phyloP scores from a whole-genome alignment of 169 alveolate genomes.

The Plasmodium knowlesi region DNA sequence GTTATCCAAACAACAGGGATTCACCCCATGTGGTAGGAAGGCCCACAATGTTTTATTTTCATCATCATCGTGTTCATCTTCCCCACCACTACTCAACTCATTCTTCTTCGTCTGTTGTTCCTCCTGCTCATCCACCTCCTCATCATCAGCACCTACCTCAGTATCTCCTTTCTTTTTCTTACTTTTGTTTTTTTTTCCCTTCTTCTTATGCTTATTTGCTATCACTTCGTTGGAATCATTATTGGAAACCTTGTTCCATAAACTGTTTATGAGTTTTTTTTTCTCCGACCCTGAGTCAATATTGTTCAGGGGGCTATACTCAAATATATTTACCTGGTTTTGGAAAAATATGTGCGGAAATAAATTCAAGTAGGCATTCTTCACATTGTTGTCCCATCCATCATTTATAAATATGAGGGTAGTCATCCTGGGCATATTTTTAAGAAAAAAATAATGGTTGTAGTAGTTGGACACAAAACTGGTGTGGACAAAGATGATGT shows the following conservation, averaged over 20 bases:
- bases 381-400: slow-evolving; percentile 73
- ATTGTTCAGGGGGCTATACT: slow-evolving; percentile 37
- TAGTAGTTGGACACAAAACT: slow-evolving; percentile 67
- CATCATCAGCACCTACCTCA: background rate
- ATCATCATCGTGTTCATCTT: slow-evolving; percentile 10
- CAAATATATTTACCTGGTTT: slow-evolving; percentile 70
- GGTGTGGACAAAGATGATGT: slow-evolving; percentile 54
- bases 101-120: background rate
- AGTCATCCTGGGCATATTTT: slow-evolving; percentile 58
- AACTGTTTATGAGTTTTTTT: slow-evolving; percentile 10
- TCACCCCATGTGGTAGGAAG: slow-evolving; percentile 68
- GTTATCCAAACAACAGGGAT: slow-evolving; percentile 30
- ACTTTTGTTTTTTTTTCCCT: background rate
- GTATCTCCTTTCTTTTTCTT: background rate
- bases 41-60: slow-evolving; percentile 64
- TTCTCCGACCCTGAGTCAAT: slow-evolving; percentile 38
- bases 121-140: background rate
- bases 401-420: slow-evolving; percentile 50
- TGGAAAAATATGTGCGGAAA: slow-evolving; percentile 73
- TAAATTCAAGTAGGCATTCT: slow-evolving; percentile 43
- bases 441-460: slow-evolving; percentile 62
- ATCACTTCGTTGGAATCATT: slow-evolving; percentile 14
- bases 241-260: slow-evolving; percentile 70
- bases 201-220: slow-evolving; percentile 62
- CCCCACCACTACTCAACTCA: background rate